Conservation (phyloP, 495 filamentous ascomycete species). For the Neurospora africana region DNA sequence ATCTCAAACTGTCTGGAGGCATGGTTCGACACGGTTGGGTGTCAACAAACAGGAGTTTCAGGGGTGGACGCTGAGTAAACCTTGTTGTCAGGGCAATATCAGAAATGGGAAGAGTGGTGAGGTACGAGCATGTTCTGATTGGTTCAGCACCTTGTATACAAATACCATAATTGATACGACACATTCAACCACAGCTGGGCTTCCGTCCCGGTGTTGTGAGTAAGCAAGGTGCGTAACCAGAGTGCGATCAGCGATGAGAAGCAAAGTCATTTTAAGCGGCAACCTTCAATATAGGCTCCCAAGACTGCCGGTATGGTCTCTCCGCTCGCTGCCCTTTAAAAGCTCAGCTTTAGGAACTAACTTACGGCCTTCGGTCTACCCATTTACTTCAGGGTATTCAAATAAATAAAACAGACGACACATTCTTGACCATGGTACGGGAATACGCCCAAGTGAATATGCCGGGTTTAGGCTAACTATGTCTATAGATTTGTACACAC, state of each 20-base stretch:
- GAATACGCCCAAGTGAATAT: not conserved
- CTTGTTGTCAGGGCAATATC: not conserved
- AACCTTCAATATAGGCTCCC: not conserved
- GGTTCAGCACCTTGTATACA: not conserved
- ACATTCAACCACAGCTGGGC: not conserved
- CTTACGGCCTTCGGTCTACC: not conserved
- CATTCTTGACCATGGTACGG: not conserved
- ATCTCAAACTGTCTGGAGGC: not conserved
- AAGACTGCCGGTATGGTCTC: not conserved
- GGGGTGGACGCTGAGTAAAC: not conserved
- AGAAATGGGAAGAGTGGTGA: not conserved
- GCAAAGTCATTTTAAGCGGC: not conserved
- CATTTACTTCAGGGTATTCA: not conserved
- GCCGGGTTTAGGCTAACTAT: not conserved
- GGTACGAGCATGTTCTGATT: not conserved
- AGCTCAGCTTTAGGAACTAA: not conserved
- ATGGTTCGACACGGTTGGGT: not conserved
- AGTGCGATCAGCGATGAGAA: not conserved
- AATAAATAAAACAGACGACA: not conserved
- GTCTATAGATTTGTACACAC: not conserved
- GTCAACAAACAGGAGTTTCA: not conserved
- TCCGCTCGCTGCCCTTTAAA: not conserved
- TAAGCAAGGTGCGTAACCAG: not conserved
- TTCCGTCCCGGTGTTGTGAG: not conserved
- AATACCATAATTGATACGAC: not conserved